Conservation (phyloP, 441 rosid species). For the Gossypium schwendimanii region DNA sequence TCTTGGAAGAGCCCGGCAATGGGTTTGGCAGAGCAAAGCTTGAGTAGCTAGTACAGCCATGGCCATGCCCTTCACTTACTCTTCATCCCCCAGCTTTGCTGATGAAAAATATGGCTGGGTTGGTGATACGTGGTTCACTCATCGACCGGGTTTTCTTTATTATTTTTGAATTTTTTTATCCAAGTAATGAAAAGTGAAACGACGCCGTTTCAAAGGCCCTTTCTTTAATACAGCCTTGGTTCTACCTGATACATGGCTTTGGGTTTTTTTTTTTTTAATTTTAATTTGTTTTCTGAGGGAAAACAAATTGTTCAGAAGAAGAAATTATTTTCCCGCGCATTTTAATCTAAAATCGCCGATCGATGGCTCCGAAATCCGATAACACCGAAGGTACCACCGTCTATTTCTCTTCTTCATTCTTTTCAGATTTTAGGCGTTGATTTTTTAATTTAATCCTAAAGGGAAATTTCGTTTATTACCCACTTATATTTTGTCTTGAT, state of each 20-base stretch:
- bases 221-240: not conserved
- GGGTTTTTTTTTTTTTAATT: not conserved
- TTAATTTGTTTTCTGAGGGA: not conserved
- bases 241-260: not conserved
- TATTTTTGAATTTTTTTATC: not conserved
- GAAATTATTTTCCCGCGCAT: slow-evolving; percentile 51
- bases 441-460: not conserved
- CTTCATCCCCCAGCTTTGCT: not conserved
- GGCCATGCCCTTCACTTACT: slow-evolving; percentile 11
- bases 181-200: not conserved
- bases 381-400: slow-evolving; percentile 52
- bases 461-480: not conserved
- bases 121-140: slow-evolving; percentile 14
- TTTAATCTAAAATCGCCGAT: slow-evolving; percentile 12
- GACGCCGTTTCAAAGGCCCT: not conserved
- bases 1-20: not conserved
- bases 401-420: not conserved
- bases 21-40: slow-evolving; percentile 16
- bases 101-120: not conserved
- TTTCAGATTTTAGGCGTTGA: not conserved
- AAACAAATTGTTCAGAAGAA: not conserved
- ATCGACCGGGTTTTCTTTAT: not conserved
- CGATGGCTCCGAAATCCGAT: slow-evolving; percentile 80
- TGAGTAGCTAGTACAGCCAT: slow-evolving; percentile 26
- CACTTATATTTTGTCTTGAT: not conserved